Conservation (phyloP, 2,329 filamentous ascomycete species). For the Paecilomyces fulvus region DNA sequence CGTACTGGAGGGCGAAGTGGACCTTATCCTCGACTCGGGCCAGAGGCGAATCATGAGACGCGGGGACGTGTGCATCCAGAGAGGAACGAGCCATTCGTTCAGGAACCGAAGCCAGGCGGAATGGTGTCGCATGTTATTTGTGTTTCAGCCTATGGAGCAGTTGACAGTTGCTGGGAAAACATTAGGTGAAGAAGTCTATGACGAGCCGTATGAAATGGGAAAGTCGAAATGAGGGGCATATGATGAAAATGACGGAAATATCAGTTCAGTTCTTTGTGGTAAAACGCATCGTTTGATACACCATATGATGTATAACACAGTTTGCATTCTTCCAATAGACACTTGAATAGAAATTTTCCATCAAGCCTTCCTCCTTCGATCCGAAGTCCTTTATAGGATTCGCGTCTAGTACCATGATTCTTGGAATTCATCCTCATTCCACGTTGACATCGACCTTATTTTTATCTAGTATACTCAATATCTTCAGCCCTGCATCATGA, state of each 20-base stretch:
- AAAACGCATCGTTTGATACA: too few species aligned
- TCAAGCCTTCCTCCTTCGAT: too few species aligned
- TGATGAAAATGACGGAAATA: too few species aligned
- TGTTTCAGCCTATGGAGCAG: slow-evolving; percentile 21
- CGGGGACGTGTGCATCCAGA: slow-evolving; percentile 28
- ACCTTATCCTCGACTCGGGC: slow-evolving; percentile 29
- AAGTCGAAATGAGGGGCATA: slow-evolving; percentile 5
- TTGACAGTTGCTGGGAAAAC: slow-evolving; percentile 41
- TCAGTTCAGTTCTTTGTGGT: too few species aligned
- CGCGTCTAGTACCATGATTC: too few species aligned
- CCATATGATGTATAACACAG: too few species aligned
- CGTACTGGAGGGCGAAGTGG: slow-evolving; percentile 29
- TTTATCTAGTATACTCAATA: not conserved
- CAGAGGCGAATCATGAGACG: slow-evolving; percentile 20
- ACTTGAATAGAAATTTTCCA: too few species aligned
- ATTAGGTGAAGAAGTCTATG: slow-evolving; percentile 39
- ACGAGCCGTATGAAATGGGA: slow-evolving; percentile 13
- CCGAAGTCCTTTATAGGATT: too few species aligned
- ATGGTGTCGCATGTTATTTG: slow-evolving; percentile 25
- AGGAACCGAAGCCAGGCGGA: slow-evolving; percentile 16
- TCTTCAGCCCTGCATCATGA: not conserved
- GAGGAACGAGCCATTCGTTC: slow-evolving; percentile 24
- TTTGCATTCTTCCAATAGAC: too few species aligned
- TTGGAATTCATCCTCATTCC: not conserved
- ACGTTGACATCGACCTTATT: not conserved